These are phyloP conservation scores for Myxozyma nipponensis DNA, from an alignment of 805 yeast species.

Conservation along the genomic window DNA sequence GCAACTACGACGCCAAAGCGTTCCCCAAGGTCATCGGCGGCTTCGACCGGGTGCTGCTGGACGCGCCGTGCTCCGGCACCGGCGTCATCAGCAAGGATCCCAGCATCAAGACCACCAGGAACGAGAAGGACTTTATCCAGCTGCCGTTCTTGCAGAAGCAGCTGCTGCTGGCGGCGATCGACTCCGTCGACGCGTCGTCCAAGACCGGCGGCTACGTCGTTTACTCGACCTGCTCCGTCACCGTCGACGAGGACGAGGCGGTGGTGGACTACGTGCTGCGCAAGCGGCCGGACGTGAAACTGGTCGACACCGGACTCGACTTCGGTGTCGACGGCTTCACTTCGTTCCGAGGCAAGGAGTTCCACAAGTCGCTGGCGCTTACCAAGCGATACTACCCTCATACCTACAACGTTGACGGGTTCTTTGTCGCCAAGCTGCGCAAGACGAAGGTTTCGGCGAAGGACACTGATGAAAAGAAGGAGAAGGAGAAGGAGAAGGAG, in stretches of 20 bases:
- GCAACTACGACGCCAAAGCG: slow-evolving; percentile 97
- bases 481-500: slow-evolving; percentile 6
- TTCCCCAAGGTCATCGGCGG: slow-evolving; percentile 98
- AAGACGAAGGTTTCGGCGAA: slow-evolving; percentile 44
- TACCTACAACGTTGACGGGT: slow-evolving; percentile 97
- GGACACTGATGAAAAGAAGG: slow-evolving; percentile 3
- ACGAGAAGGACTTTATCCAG: slow-evolving; percentile 93
- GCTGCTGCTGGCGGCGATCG: slow-evolving; percentile 88
- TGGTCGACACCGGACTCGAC: slow-evolving; percentile 85
- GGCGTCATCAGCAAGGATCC: slow-evolving; percentile 99
- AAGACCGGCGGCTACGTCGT: slow-evolving; percentile 91
- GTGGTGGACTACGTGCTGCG: slow-evolving; percentile 97
- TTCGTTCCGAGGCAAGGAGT: slow-evolving; percentile 86
- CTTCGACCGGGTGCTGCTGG: slow-evolving; percentile 87
- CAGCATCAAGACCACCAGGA: slow-evolving; percentile 86
- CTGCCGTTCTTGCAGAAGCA: slow-evolving; percentile 97
- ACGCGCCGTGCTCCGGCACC: slow-evolving; percentile 99
- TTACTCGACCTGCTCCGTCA: slow-evolving; percentile 96
- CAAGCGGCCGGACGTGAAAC: slow-evolving; percentile 91
- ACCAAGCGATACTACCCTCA: slow-evolving; percentile 98
- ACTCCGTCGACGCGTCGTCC: slow-evolving; percentile 91
- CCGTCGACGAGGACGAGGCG: slow-evolving; percentile 97
- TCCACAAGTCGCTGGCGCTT: slow-evolving; percentile 67
- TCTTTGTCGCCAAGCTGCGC: slow-evolving; percentile 93
- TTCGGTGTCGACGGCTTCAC: slow-evolving; percentile 97